These are phyloP conservation scores for Fusarium nodosum DNA, from an alignment of 2,329 filamentous ascomycete species.

Conservation along the genomic window DNA sequence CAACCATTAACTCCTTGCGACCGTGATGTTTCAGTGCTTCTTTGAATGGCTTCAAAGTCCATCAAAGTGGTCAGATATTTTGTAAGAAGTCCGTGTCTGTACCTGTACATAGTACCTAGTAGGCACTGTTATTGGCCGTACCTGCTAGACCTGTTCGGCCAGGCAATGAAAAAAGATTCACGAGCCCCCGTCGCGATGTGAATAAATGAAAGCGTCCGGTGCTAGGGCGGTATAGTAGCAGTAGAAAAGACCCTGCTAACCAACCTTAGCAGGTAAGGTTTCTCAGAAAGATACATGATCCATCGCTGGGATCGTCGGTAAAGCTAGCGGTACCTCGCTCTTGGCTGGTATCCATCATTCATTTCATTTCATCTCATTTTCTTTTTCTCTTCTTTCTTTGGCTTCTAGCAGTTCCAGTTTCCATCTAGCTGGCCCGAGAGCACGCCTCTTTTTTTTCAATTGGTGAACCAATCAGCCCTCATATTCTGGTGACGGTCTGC, in stretches of 20 bases:
- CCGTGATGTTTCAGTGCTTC: not conserved
- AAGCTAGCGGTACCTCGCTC: slow-evolving; percentile 22
- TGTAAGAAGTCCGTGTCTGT: not conserved
- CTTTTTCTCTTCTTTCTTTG: slow-evolving; percentile 37
- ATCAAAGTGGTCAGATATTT: slow-evolving; percentile 3
- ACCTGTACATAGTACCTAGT: no score
- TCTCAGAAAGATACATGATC: slow-evolving; percentile 21
- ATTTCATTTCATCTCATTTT: slow-evolving; percentile 40
- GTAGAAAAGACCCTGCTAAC: slow-evolving; percentile 26
- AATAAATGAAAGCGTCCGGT: slow-evolving; percentile 38
- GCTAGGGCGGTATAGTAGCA: slow-evolving; percentile 27
- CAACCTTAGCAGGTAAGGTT: slow-evolving; percentile 25
- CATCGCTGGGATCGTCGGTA: slow-evolving; percentile 5
- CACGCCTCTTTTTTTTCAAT: slow-evolving; percentile 25
- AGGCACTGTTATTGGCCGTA: slow-evolving; percentile 6
- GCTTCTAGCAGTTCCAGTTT: slow-evolving; percentile 35
- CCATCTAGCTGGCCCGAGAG: slow-evolving; percentile 33
- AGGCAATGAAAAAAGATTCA: slow-evolving; percentile 22
- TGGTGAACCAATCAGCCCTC: slow-evolving; percentile 34
- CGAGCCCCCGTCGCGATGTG: slow-evolving; percentile 14
- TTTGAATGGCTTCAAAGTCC: not conserved
- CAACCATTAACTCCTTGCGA: not conserved
- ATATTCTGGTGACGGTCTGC: slow-evolving; percentile 36
- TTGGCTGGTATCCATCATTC: slow-evolving; percentile 26
- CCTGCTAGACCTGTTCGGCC: not conserved